A percentile compares a stretch with the other conserved stretches of the same genome.
These are phyloP conservation scores for Coemansia sp. DNA, from an alignment of 192 early-diverging fungal species.

Conservation along the genomic window DNA sequence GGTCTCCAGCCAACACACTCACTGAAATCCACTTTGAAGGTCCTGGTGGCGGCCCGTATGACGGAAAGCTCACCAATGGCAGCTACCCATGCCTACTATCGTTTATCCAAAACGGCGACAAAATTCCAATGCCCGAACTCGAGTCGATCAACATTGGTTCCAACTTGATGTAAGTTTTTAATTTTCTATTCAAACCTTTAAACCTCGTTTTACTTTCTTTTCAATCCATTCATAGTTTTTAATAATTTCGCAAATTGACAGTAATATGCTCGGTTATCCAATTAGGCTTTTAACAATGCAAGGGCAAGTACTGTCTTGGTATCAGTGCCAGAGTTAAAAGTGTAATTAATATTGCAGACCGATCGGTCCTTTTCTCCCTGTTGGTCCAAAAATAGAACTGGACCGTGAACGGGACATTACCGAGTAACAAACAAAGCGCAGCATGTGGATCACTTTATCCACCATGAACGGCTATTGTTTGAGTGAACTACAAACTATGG, in stretches of 20 bases:
- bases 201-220: not conserved
- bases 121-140: slow-evolving; percentile 43
- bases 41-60: slow-evolving; percentile 5
- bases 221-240: not conserved
- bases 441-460: too few species aligned
- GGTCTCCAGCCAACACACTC: slow-evolving; percentile 47
- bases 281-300: not conserved
- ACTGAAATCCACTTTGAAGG: slow-evolving; percentile 44
- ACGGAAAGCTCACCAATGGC: slow-evolving; percentile 9
- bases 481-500: too few species aligned
- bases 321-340: too few species aligned
- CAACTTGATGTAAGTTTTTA: slow-evolving; percentile 17
- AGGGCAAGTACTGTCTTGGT: not conserved
- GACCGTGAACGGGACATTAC: too few species aligned
- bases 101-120: slow-evolving; percentile 49
- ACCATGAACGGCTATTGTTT: too few species aligned
- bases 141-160: slow-evolving; percentile 49
- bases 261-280: not conserved
- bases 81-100: slow-evolving; percentile 46
- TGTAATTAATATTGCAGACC: too few species aligned
- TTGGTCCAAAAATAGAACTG: too few species aligned
- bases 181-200: not conserved
- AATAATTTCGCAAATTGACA: not conserved
- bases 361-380: too few species aligned
- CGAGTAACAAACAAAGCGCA: too few species aligned